phyloP scores from a whole-genome alignment of 2,329 filamentous ascomycete species.

The Ascochyta clinopodiicola region DNA sequence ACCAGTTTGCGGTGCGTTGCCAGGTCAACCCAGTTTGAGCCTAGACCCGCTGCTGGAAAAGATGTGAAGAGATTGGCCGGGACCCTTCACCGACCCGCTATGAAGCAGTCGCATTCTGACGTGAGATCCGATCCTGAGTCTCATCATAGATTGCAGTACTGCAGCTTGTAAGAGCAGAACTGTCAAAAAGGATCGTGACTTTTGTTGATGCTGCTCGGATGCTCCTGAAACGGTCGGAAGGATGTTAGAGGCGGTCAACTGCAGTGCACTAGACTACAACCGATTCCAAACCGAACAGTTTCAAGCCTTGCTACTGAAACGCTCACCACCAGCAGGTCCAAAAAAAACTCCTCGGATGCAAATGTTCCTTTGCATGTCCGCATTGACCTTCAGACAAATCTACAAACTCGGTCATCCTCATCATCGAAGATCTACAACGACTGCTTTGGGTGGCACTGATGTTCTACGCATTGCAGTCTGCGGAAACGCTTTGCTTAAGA shows the following conservation, averaged over 20 bases:
- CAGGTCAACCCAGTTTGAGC: neutral
- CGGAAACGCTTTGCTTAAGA: neutral
- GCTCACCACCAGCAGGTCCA: slow-evolving; percentile 5
- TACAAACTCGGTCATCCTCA: neutral
- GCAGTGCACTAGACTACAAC: slow-evolving; percentile 25
- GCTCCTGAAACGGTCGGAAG: slow-evolving; percentile 25
- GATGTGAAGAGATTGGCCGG: neutral
- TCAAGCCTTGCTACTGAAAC: slow-evolving; percentile 26
- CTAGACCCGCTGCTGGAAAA: neutral
- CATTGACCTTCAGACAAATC: neutral
- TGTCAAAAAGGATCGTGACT: neutral
- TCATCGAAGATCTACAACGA: neutral
- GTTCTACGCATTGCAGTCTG: neutral
- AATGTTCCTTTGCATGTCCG: neutral
- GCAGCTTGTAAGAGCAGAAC: slow-evolving; percentile 5
- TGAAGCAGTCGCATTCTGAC: slow-evolving; percentile 8
- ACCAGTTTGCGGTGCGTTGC: neutral
- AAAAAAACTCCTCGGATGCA: neutral
- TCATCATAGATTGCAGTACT: slow-evolving; percentile 6
- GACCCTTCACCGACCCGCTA: neutral
- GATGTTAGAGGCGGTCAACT: slow-evolving; percentile 14
- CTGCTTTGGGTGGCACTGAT: neutral
- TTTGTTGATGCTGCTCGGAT: neutral
- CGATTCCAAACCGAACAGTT: slow-evolving; percentile 36
- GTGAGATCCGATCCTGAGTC: neutral